Evolutionary conservation across 2,329 filamentous ascomycete species (phyloP), one percentile per base, ranked within the genome.

Genomic region (Teratosphaeria viscida): DNA sequence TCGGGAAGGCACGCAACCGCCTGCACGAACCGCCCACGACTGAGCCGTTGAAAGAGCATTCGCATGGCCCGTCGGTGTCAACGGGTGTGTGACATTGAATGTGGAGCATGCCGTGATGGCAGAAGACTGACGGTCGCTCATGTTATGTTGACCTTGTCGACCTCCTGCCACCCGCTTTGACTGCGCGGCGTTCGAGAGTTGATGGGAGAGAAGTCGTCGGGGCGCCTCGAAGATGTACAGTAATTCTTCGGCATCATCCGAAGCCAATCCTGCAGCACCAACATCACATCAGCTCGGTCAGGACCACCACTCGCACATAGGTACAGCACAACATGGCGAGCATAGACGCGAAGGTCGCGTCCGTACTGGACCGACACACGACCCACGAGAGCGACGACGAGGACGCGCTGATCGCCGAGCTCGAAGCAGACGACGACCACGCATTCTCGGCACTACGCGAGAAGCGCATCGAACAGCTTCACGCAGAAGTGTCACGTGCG

Each of bases 381-480:
- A 14, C 23, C 34, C 67, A 75, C 60, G 70, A 71, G 39, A 71
- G 74, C 61, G 79, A 81, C 63, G 77, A 77, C 5, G 81, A 83
- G 62, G 80, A 83, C 68, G 81, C 81, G 54, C 77, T 86, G 58
- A 82, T 86, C 64, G 81, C 80, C 39, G 77, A 79, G 58, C 78
- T 86, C n/a, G 78, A 80, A 68, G 68, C 71, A 32, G 78, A 78
- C 49, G 79, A 83, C 61, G 79, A 84, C 68, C 72, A 75, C 34
- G 77, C 78, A 5, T 68, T 84, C 35, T 77, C 80, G 64, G 74
- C 75, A 58, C 82, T 85, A 68, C 81, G 82, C 60, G 81, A 82
- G 64, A 77, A 79, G 64, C 76, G 82, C 43, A 75, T 84, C 57
- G 79, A 84, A 63, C 81, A 84, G 66, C 73, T 85, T 14, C 81